Conservation (phyloP, 257 asterid species). For the Ilex asprella region DNA sequence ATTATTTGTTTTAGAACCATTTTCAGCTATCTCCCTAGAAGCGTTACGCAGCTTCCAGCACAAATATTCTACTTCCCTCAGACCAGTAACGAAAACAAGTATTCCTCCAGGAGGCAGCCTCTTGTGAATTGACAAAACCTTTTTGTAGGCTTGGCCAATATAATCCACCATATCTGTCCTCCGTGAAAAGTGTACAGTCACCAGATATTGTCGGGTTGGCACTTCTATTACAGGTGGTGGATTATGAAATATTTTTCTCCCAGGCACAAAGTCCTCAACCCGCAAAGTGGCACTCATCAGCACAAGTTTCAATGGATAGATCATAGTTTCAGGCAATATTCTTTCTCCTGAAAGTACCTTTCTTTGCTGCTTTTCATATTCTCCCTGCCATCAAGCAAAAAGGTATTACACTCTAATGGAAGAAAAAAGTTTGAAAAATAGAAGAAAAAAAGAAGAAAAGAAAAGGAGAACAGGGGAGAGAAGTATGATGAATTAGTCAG, state of each 20-base stretch:
- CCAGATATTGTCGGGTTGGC: slow-evolving; percentile 88
- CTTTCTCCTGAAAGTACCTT: slow-evolving; percentile 49
- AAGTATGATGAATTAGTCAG: too few species aligned
- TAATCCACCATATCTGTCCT: slow-evolving; percentile 76
- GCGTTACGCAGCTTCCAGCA: slow-evolving; percentile 60
- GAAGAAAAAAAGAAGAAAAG: too few species aligned
- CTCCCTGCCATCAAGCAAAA: slow-evolving; percentile 37
- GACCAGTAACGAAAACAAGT: slow-evolving; percentile 95
- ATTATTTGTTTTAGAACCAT: slow-evolving; percentile 20
- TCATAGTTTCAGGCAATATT: slow-evolving; percentile 35
- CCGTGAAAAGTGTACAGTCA: slow-evolving; percentile 74
- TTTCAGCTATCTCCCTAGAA: slow-evolving; percentile 44
- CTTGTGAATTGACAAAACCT: slow-evolving; percentile 84
- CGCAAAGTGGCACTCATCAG: slow-evolving; percentile 96
- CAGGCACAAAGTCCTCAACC: slow-evolving; percentile 82
- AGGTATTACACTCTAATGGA: too few species aligned
- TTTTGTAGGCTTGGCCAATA: slow-evolving; percentile 84
- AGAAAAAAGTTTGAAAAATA: slow-evolving; percentile 2
- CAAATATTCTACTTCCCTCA: slow-evolving; percentile 79
- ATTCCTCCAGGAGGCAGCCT: slow-evolving; percentile 90
- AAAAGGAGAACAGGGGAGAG: too few species aligned
- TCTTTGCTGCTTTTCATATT: slow-evolving; percentile 59
- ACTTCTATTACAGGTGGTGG: slow-evolving; percentile 87
- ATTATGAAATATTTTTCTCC: slow-evolving; percentile 40
- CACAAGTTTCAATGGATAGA: slow-evolving; percentile 77